Conservation (phyloP, 495 filamentous ascomycete genomes). For the Chaetomium cochliodes region DNA sequence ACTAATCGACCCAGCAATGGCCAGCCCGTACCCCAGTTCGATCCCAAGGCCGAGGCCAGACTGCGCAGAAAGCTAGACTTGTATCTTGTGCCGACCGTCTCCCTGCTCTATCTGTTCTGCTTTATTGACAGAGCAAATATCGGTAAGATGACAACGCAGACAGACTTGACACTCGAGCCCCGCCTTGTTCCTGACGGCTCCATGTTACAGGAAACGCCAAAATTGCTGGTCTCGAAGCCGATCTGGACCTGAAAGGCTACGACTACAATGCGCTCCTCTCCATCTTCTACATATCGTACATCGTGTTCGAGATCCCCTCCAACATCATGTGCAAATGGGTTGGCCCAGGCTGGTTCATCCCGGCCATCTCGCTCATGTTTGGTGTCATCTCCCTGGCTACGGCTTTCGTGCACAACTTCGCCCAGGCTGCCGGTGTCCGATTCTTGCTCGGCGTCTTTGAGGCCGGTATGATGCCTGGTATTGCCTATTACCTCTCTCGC, state of each 20-base stretch:
- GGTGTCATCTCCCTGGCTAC: constrained; percentile 43
- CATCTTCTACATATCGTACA: constrained; percentile 68
- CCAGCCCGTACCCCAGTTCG: constrained; percentile 56
- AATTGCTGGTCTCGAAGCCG: constrained; percentile 60
- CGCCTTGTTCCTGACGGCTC: not conserved
- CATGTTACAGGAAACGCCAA: constrained; percentile 45
- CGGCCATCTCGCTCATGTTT: constrained; percentile 50
- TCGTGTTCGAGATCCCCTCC: constrained; percentile 64
- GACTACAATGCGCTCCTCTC: constrained; percentile 69
- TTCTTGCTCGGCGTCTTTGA: constrained; percentile 64
- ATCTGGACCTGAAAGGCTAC: constrained; percentile 60
- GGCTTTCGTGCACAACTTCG: constrained; percentile 43
- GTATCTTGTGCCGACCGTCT: constrained; percentile 54
- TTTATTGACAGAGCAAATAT: constrained; percentile 66
- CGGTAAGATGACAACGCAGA: constrained; percentile 38
- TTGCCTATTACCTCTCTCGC: constrained; percentile 67
- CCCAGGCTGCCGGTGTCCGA: constrained; percentile 45
- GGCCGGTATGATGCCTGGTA: constrained; percentile 70
- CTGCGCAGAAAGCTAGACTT: constrained; percentile 55
- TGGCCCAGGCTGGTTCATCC: constrained; percentile 65
- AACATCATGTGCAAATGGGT: constrained; percentile 64
- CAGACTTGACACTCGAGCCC: too few species aligned
- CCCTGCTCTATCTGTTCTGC: constrained; percentile 59
- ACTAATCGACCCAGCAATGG: constrained; percentile 46
- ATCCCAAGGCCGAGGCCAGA: constrained; percentile 57